Evolutionary conservation across 306 rosid species (phyloP).

Genomic region (Fagus crenata): DNA sequence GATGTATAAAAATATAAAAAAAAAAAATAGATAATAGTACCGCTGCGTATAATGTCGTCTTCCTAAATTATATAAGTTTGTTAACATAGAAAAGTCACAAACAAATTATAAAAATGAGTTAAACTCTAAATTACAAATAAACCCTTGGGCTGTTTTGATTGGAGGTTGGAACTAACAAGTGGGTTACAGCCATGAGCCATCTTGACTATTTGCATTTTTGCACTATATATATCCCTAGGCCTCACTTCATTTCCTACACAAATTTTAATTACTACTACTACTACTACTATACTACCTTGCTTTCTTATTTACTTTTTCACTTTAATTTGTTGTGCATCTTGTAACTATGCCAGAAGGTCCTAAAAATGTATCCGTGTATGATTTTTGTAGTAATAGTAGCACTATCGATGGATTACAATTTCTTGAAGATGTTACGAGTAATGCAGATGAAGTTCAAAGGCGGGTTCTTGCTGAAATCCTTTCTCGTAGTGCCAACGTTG

Average conservation of each 20-base stretch:
- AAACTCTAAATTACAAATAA: not conserved
- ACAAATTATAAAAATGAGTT: not conserved
- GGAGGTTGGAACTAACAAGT: not conserved
- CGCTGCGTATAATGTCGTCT: too few relatives aligned
- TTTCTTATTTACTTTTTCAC: not conserved
- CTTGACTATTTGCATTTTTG: not conserved
- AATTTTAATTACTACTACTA: not conserved
- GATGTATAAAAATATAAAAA: too few relatives aligned
- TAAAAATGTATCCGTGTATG: not conserved
- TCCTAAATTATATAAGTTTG: too few relatives aligned
- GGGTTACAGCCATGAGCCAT: slow-evolving; percentile 14
- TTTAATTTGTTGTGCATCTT: not conserved
- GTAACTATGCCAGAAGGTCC: slow-evolving; percentile 46
- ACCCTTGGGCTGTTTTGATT: not conserved
- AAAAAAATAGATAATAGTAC: too few relatives aligned
- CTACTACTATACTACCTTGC: not conserved
- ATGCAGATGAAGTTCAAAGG: slow-evolving; percentile 48
- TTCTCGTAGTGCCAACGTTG: slow-evolving; percentile 41
- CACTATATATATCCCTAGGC: slow-evolving; percentile 27
- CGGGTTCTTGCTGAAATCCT: slow-evolving; percentile 55
- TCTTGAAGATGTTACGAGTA: slow-evolving; percentile 55
- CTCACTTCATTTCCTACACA: not conserved
- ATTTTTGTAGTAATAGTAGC: not conserved
- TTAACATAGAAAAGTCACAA: not conserved
- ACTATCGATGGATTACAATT: slow-evolving; percentile 25